Conservation (phyloP, 306 rosid species). For the Cajanus cajan region DNA sequence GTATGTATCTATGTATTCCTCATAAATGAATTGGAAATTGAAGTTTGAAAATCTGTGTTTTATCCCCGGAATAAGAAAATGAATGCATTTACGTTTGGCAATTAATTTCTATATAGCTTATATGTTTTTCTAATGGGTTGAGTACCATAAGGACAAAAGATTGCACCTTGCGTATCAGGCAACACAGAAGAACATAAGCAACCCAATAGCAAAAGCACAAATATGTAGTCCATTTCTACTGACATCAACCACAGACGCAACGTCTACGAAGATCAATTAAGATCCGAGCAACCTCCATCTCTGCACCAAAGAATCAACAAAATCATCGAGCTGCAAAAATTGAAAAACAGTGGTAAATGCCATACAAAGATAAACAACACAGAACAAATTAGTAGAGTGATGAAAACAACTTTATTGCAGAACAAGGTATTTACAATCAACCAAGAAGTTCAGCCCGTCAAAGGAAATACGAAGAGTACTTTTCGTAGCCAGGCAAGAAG, state of each 20-base stretch:
- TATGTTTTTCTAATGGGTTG: neutral
- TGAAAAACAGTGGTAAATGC: neutral
- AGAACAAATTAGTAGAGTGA: neutral
- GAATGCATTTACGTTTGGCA: neutral
- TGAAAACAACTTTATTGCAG: neutral
- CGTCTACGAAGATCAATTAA: slow-evolving; percentile 31
- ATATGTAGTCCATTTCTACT: slow-evolving; percentile 57
- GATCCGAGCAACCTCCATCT: slow-evolving; percentile 32
- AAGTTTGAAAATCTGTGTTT: neutral
- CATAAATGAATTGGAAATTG: slow-evolving; percentile 12
- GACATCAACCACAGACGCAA: slow-evolving; percentile 37
- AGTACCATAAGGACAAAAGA: neutral
- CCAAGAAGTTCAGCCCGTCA: neutral
- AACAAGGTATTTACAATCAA: neutral
- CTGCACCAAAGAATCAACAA: slow-evolving; percentile 49
- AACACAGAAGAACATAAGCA: slow-evolving; percentile 58
- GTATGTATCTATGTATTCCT: neutral
- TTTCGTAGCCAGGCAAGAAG: neutral
- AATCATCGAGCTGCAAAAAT: slow-evolving; percentile 21
- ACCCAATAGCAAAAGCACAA: slow-evolving; percentile 49
- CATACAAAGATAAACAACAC: slow-evolving; percentile 26
- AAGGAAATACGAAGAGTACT: neutral
- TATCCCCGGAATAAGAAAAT: neutral
- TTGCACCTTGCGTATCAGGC: slow-evolving; percentile 78
- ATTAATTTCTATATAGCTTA: neutral